Conservation (phyloP, 1,284 basidiomycete genomes). For the Heterobasidion annosum region DNA sequence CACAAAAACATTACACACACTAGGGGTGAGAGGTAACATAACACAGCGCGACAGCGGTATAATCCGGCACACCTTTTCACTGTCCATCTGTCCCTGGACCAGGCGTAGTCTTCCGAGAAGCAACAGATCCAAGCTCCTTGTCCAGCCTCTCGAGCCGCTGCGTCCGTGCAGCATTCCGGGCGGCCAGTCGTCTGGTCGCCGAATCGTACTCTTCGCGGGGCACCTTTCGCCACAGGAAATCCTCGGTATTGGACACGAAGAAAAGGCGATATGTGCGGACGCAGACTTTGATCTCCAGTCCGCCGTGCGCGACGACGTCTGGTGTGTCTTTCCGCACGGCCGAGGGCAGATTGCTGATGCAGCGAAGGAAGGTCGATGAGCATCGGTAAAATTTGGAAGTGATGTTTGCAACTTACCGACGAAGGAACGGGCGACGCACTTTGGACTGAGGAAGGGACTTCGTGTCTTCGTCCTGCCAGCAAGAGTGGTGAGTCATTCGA, state of each 20-base stretch:
- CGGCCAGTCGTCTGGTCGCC: constrained; percentile 13
- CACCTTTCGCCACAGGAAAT: constrained; percentile 42
- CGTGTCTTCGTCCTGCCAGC: constrained; percentile 38
- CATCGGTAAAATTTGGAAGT: neutral
- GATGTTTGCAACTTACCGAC: constrained; percentile 38
- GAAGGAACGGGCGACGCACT: constrained; percentile 66
- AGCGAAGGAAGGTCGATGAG: neutral
- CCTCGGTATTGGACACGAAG: constrained; percentile 69
- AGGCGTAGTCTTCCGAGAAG: too few species aligned
- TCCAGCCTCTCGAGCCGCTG: constrained; percentile 21
- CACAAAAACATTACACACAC: too few species aligned
- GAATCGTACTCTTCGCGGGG: constrained; percentile 23
- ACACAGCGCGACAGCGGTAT: too few species aligned
- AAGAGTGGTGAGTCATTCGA: neutral
- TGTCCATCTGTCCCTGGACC: too few species aligned
- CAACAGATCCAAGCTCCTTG: too few species aligned
- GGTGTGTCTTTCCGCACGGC: constrained; percentile 22
- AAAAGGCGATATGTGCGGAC: constrained; percentile 81
- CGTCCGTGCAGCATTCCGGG: constrained; percentile 14
- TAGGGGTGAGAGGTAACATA: too few species aligned
- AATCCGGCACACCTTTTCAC: too few species aligned
- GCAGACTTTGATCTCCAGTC: constrained; percentile 78
- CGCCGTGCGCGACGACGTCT: constrained; percentile 43
- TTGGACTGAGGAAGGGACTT: constrained; percentile 40
- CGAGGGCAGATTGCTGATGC: constrained; percentile 33